Percentiles rank a stretch among this genome's conserved stretches.
Evolutionary conservation across 73 alveolate genomes (phyloP).

Genomic region (Paramecium biaurelia): DNA sequence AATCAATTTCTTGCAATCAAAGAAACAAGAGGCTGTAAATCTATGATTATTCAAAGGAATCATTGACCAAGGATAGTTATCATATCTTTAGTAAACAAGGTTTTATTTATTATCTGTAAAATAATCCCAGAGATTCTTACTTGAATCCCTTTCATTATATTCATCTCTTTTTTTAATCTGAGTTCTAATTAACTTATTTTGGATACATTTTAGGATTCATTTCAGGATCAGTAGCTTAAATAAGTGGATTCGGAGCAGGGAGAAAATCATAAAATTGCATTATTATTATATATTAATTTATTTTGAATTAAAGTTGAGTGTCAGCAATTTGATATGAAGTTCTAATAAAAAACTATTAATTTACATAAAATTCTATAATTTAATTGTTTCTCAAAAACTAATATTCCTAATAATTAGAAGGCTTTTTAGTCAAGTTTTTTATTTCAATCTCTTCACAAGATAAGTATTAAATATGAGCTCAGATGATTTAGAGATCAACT

Average conservation of each 20-base stretch:
- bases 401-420: background rate
- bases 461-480: background rate
- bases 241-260: background rate
- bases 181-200: background rate
- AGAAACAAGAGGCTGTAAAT: background rate
- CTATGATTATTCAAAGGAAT: background rate
- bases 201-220: background rate
- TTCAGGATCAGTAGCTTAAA: background rate
- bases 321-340: background rate
- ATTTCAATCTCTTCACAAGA: background rate
- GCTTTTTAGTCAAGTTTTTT: background rate
- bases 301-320: background rate
- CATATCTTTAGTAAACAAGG: background rate
- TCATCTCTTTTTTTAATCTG: background rate
- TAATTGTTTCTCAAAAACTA: background rate
- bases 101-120: background rate
- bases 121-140: background rate
- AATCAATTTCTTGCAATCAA: background rate
- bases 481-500: constrained; percentile 9
- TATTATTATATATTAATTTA: background rate
- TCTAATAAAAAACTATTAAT: background rate
- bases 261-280: background rate
- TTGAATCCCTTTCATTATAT: background rate
- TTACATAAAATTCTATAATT: background rate
- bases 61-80: background rate